Evolutionary conservation across 176 grass and related monocot genomes (phyloP), one percentile per base, ranked within the genome.

Genomic region (Rhynchospora breviuscula): DNA sequence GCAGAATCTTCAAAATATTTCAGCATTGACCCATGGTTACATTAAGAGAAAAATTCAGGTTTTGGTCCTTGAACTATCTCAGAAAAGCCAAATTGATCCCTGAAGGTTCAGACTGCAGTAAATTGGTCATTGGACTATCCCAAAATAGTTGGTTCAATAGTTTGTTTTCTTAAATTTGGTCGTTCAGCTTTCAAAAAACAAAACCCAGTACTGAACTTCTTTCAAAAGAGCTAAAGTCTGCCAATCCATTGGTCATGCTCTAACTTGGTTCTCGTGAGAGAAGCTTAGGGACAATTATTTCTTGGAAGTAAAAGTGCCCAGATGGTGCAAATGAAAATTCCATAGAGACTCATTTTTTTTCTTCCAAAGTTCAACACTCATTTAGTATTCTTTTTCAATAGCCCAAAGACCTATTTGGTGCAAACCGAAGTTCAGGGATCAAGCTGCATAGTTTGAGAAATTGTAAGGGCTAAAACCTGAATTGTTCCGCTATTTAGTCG

Each of bases 401-500:
- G 9, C 22, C 68, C 40, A 72, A 72, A 72, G 44, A 22, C 43
- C 43, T 71, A 71, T 71, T 72, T 48, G 40, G 68, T 72, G 66
- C 15, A 44, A 68, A 73, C 23, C 12, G 7, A 33, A 66, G 69
- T 48, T 25, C 46, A 21, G n/a, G 17, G 69, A 73, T 33, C 45
- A 49, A 10, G 45, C 11, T 73, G 19, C 45, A 49, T 51, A 6
- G 26, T 74, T 74, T 26, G 5, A 67, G 7, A 11, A 25, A 23
- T 10, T 52, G 25, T 11, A 25, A 13, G 21, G 19, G n/a, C 46
- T 21, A 74, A 12, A 14, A 13, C 70, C 5, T 26, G 10, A 14
- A 13, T 73, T 22, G 35, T 74, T 67, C 22, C 62, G 15, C 85
- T 63, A 87, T 52, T 88, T 7, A 74, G 10, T 14, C n/a, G 61